A percentile compares a stretch with the other conserved stretches of the same genome.
Evolutionary conservation across 176 grass and related monocot species (phyloP).

Genomic region (Panicum miliaceum): DNA sequence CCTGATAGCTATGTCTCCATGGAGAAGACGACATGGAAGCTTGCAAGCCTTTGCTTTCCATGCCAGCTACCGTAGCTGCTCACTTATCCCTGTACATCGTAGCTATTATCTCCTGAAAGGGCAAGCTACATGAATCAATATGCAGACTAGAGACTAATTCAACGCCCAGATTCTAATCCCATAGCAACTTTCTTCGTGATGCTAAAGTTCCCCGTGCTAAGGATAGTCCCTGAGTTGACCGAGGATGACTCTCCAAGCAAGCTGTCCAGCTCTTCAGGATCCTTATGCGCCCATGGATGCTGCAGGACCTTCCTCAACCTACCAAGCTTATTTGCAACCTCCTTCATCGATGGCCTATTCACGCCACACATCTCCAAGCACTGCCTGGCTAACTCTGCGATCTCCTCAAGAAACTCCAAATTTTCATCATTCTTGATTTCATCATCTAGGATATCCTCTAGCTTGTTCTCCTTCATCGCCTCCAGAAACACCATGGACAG

Average conservation of each 20-base stretch:
- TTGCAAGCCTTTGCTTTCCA: background rate
- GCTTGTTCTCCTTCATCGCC: background rate
- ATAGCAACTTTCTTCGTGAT: background rate
- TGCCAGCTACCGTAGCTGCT: background rate
- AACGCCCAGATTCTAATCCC: background rate
- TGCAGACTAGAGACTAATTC: too few species aligned
- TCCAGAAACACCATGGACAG: background rate
- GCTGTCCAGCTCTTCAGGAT: conserved; percentile 3
- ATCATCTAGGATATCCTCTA: background rate
- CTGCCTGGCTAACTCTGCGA: background rate
- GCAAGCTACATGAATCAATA: too few species aligned
- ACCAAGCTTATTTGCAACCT: background rate
- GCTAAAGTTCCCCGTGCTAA: background rate
- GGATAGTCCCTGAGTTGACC: background rate
- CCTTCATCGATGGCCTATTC: conserved; percentile 8
- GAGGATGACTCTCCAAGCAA: background rate
- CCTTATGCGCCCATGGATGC: conserved; percentile 5
- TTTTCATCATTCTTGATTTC: background rate
- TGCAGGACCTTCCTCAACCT: conserved; percentile 24
- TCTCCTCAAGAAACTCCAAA: background rate
- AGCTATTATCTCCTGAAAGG: too few species aligned
- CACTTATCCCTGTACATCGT: background rate
- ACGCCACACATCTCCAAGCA: conserved; percentile 4
- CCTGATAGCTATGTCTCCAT: background rate
- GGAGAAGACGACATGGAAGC: background rate